These are phyloP conservation scores for Penicillium flavigenum DNA, from an alignment of 495 filamentous ascomycete species.

Conservation along the genomic window DNA sequence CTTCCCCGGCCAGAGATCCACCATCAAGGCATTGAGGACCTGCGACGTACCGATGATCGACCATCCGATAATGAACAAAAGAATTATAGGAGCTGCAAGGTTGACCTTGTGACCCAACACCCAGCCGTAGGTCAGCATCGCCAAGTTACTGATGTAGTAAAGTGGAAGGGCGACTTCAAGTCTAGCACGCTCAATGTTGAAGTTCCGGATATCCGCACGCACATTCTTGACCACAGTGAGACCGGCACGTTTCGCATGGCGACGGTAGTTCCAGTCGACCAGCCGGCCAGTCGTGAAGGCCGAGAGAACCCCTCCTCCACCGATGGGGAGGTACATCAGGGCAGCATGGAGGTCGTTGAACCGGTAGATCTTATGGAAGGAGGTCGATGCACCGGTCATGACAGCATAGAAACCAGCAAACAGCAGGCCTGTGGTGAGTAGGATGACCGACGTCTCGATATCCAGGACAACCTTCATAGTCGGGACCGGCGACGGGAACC, in stretches of 20 bases:
- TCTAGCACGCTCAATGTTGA: conserved; percentile 47
- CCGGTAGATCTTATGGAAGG: conserved; percentile 56
- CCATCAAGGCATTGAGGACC: conserved; percentile 49
- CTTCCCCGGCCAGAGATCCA: conserved; percentile 58
- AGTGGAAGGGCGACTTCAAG: conserved; percentile 39
- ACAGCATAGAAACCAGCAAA: conserved; percentile 59
- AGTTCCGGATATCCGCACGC: conserved; percentile 41
- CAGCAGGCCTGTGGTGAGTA: conserved; percentile 54
- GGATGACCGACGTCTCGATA: conserved; percentile 60
- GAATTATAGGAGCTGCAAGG: conserved; percentile 35
- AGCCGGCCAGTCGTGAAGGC: conserved; percentile 38
- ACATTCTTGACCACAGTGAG: conserved; percentile 36
- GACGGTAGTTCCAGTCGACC: conserved; percentile 48
- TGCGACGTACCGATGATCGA: conserved; percentile 34
- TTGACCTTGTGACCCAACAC: conserved; percentile 35
- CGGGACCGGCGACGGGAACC: conserved; percentile 65
- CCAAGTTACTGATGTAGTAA: conserved; percentile 28
- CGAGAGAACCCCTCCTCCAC: conserved; percentile 37
- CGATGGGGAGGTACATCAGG: conserved; percentile 47
- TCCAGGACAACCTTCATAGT: conserved; percentile 58
- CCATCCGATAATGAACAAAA: conserved; percentile 38
- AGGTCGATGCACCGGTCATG: conserved; percentile 48
- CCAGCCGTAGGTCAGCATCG: conserved; percentile 53
- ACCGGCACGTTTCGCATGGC: conserved; percentile 35
- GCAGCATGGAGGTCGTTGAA: conserved; percentile 44